Conservation (phyloP, 1,284 basidiomycete genomes). For the Naganishia albida region DNA sequence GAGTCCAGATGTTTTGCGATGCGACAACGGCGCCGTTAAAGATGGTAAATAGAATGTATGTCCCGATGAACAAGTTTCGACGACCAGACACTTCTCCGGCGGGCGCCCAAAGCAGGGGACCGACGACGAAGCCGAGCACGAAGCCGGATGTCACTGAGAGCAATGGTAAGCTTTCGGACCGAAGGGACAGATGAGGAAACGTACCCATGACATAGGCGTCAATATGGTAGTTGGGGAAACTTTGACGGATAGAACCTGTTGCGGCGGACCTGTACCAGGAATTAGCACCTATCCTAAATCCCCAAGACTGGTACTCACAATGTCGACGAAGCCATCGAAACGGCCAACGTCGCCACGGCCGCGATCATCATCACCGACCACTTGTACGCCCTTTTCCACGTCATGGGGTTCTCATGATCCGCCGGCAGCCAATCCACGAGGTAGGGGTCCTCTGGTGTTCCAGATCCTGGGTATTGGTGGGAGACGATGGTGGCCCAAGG, state of each 20-base stretch:
- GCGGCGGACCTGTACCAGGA: conserved; percentile 36
- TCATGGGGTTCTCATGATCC: conserved; percentile 66
- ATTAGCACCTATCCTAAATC: background rate
- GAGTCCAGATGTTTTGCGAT: conserved; percentile 49
- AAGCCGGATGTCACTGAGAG: conserved; percentile 38
- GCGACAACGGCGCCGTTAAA: conserved; percentile 55
- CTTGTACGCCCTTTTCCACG: conserved; percentile 61
- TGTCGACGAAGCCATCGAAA: conserved; percentile 61
- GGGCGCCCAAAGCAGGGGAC: conserved; percentile 43
- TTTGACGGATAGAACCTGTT: conserved; percentile 33
- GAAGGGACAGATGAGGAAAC: background rate
- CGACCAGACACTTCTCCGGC: conserved; percentile 45
- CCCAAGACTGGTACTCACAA: conserved; percentile 10
- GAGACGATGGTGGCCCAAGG: conserved; percentile 51
- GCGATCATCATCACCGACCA: conserved; percentile 42
- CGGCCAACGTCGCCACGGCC: conserved; percentile 62
- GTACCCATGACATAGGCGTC: conserved; percentile 38
- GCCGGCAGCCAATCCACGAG: conserved; percentile 49
- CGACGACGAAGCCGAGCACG: conserved; percentile 34
- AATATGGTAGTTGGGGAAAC: conserved; percentile 35
- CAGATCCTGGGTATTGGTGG: conserved; percentile 50
- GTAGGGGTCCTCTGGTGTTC: conserved; percentile 53
- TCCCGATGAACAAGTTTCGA: conserved; percentile 51
- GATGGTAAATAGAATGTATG: conserved; percentile 52
- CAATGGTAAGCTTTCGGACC: background rate